phyloP scores from a whole-genome alignment of 257 asterid genomes.

The Hygrophila difformis region DNA sequence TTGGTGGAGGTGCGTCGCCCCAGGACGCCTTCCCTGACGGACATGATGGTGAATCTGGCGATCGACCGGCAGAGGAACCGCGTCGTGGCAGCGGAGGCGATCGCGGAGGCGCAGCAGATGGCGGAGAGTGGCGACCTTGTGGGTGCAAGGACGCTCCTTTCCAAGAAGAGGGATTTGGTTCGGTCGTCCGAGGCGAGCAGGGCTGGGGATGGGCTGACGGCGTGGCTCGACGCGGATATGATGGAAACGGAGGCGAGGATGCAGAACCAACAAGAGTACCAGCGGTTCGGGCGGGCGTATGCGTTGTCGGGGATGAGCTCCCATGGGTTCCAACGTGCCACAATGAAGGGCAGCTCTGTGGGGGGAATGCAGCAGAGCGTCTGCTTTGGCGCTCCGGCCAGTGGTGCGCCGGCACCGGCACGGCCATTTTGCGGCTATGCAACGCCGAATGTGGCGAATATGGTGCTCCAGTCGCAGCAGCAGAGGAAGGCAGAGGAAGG shows the following conservation, averaged over 20 bases:
- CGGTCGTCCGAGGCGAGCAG: neutral
- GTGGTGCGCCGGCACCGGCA: neutral
- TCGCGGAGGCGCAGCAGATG: slow-evolving; percentile 25
- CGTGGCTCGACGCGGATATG: slow-evolving; percentile 21
- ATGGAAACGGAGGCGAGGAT: slow-evolving; percentile 14
- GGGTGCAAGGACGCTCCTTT: slow-evolving; percentile 15
- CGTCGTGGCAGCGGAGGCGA: slow-evolving; percentile 18
- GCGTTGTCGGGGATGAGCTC: slow-evolving; percentile 25
- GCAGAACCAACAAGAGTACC: neutral
- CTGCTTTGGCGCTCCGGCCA: neutral
- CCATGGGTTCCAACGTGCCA: slow-evolving; percentile 19
- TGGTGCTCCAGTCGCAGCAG: slow-evolving; percentile 24
- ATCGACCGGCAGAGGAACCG: slow-evolving; percentile 33
- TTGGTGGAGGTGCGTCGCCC: slow-evolving; percentile 24
- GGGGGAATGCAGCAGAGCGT: slow-evolving; percentile 1
- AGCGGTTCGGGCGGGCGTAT: slow-evolving; percentile 17
- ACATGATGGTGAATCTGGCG: slow-evolving; percentile 18
- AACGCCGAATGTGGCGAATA: slow-evolving; percentile 20
- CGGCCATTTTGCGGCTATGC: slow-evolving; percentile 16
- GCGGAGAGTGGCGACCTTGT: slow-evolving; percentile 22
- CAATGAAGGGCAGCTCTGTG: slow-evolving; percentile 12
- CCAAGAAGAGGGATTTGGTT: slow-evolving; percentile 5
- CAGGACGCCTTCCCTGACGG: neutral
- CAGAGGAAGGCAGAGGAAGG: neutral
- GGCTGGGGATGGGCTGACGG: slow-evolving; percentile 17